A percentile compares a stretch with the other conserved stretches of the same genome.
phyloP scores from a whole-genome alignment of 257 asterid genomes.

The Ajuga chamaepitys region DNA sequence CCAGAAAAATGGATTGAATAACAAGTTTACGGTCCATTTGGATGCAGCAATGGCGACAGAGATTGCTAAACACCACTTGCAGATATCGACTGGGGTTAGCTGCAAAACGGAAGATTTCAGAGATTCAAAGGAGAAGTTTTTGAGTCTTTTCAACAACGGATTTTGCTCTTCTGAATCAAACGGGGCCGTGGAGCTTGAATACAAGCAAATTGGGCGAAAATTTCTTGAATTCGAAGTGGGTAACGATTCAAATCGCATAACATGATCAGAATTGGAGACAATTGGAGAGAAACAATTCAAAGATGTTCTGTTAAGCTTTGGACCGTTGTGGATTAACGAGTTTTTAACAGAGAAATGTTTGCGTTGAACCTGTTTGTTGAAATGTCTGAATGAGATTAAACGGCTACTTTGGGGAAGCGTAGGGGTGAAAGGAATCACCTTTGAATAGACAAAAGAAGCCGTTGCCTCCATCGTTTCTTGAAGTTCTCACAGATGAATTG shows the following conservation, averaged over 20 bases:
- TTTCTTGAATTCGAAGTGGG: constrained; percentile 12
- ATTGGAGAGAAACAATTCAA: neutral
- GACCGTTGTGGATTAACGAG: neutral
- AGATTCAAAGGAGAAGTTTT: constrained; percentile 35
- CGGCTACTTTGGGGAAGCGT: constrained; percentile 1
- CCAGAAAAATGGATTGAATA: constrained; percentile 80
- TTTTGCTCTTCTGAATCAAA: constrained; percentile 19
- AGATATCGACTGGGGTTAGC: constrained; percentile 51
- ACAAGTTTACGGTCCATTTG: constrained; percentile 40
- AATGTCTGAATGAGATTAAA: constrained; percentile 39
- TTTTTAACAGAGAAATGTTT: constrained; percentile 15
- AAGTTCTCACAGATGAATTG: neutral
- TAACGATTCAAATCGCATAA: neutral
- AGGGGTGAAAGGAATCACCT: constrained; percentile 38
- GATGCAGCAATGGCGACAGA: constrained; percentile 53
- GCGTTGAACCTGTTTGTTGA: constrained; percentile 42
- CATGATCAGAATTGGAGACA: neutral
- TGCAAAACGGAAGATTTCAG: constrained; percentile 38
- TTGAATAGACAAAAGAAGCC: constrained; percentile 38
- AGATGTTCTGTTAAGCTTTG: constrained; percentile 12
- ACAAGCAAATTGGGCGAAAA: constrained; percentile 15
- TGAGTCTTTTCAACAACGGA: constrained; percentile 16
- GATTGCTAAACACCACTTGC: constrained; percentile 56
- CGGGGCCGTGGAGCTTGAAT: constrained; percentile 24
- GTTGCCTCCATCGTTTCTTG: constrained; percentile 43